Conservation (phyloP, 2,329 filamentous ascomycete genomes). For the Xylaria digitata region DNA sequence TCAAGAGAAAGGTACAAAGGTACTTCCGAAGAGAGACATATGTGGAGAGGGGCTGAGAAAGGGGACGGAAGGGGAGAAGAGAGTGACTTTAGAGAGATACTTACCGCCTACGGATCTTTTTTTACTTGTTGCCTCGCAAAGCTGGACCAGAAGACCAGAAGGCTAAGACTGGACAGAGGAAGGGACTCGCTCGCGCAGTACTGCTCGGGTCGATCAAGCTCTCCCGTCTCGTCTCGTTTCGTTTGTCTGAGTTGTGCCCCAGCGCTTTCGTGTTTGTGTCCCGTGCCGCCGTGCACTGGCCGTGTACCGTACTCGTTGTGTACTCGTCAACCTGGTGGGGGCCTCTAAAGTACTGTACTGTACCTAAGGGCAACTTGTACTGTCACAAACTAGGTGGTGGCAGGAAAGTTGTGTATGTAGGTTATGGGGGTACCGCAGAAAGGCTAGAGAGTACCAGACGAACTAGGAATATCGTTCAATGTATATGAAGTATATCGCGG, state of each 20-base stretch:
- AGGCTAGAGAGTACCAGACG: slow-evolving; percentile 37
- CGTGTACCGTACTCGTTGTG: slow-evolving; percentile 26
- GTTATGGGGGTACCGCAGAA: slow-evolving; percentile 31
- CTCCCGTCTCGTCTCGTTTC: slow-evolving; percentile 15
- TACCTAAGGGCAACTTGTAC: slow-evolving; percentile 26
- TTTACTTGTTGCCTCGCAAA: slow-evolving; percentile 18
- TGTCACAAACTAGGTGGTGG: slow-evolving; percentile 29
- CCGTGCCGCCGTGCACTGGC: background rate
- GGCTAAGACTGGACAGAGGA: slow-evolving; percentile 6
- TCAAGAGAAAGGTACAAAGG: background rate
- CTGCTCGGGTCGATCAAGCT: slow-evolving; percentile 19
- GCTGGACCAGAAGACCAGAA: slow-evolving; percentile 13
- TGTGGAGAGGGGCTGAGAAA: slow-evolving; percentile 9
- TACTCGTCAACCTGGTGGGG: slow-evolving; percentile 35
- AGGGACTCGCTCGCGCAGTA: slow-evolving; percentile 1
- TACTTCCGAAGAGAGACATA: background rate
- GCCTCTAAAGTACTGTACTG: slow-evolving; percentile 8
- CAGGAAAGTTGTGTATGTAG: slow-evolving; percentile 17
- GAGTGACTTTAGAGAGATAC: slow-evolving; percentile 31
- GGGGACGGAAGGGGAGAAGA: slow-evolving; percentile 3
- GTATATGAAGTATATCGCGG: slow-evolving; percentile 31
- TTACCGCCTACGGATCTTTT: slow-evolving; percentile 20
- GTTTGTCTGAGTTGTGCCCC: slow-evolving; percentile 29
- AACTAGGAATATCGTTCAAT: slow-evolving; percentile 22
- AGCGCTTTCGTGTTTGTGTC: slow-evolving; percentile 26